Conservation (phyloP, 2,329 filamentous ascomycete genomes). For the Graphiopsis chlorocephala region DNA sequence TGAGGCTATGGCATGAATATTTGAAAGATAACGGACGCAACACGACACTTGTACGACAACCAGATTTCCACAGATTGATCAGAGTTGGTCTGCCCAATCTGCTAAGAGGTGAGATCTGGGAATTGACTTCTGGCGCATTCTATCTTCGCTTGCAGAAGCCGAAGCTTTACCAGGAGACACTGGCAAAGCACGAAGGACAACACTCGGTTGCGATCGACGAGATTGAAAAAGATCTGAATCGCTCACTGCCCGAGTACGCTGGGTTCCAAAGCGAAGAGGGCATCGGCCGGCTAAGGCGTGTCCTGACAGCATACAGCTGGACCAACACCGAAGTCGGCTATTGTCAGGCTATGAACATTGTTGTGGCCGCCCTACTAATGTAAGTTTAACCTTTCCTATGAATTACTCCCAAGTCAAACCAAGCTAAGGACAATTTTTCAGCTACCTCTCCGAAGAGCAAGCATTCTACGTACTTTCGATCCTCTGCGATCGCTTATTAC, state of each 20-base stretch:
- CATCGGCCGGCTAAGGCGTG: slow-evolving; percentile 81
- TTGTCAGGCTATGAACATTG: slow-evolving; percentile 99
- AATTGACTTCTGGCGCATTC: slow-evolving; percentile 86
- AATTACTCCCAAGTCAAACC: neutral
- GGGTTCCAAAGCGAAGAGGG: slow-evolving; percentile 96
- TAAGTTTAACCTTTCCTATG: slow-evolving; percentile 39
- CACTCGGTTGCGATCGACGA: slow-evolving; percentile 96
- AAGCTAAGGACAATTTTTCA: slow-evolving; percentile 37
- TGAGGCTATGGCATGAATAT: slow-evolving; percentile 96
- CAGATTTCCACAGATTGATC: slow-evolving; percentile 96
- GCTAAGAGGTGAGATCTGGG: slow-evolving; percentile 91
- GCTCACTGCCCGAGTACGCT: slow-evolving; percentile 93
- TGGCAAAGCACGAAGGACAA: slow-evolving; percentile 77
- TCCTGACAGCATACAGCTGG: slow-evolving; percentile 97
- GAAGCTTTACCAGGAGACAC: slow-evolving; percentile 76
- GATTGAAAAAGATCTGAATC: slow-evolving; percentile 97
- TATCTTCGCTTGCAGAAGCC: slow-evolving; percentile 86
- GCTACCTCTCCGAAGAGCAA: slow-evolving; percentile 93
- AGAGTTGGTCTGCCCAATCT: slow-evolving; percentile 92
- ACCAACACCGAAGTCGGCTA: slow-evolving; percentile 93
- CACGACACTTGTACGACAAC: slow-evolving; percentile 85
- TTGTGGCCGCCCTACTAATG: slow-evolving; percentile 94
- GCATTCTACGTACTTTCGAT: slow-evolving; percentile 92
- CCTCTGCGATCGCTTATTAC: slow-evolving; percentile 86
- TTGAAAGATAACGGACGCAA: slow-evolving; percentile 89